Percentiles rank a stretch among this genome's conserved stretches.
These are phyloP conservation scores for Flaveria trinervia DNA, from an alignment of 129 eudicot genomes.

Conservation along the genomic window DNA sequence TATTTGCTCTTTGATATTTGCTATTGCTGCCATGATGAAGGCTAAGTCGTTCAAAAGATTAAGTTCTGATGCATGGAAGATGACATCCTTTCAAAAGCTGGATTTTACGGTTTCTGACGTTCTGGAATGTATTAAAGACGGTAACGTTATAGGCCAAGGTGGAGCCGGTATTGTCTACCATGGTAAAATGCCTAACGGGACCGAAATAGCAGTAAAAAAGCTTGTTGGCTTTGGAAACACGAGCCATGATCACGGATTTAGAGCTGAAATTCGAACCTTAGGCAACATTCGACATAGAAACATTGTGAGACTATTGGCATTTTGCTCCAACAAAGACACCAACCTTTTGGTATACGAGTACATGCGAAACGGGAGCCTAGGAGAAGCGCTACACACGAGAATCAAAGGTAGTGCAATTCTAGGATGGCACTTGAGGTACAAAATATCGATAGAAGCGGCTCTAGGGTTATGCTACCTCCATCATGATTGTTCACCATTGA, in stretches of 20 bases:
- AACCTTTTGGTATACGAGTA: slow-evolving; percentile 86
- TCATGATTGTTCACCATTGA: slow-evolving; percentile 92
- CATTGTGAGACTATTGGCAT: slow-evolving; percentile 78
- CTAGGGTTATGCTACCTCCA: slow-evolving; percentile 88
- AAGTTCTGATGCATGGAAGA: slow-evolving; percentile 58
- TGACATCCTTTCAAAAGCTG: slow-evolving; percentile 79
- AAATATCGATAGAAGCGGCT: slow-evolving; percentile 74
- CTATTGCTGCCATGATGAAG: slow-evolving; percentile 66
- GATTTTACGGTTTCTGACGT: slow-evolving; percentile 71
- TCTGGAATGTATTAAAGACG: slow-evolving; percentile 82
- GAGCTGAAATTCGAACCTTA: slow-evolving; percentile 80
- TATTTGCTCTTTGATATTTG: slow-evolving; percentile 66
- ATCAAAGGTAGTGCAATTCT: slow-evolving; percentile 59
- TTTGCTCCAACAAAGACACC: slow-evolving; percentile 82
- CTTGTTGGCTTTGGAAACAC: slow-evolving; percentile 57
- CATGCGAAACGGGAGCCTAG: slow-evolving; percentile 95
- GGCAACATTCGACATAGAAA: slow-evolving; percentile 92
- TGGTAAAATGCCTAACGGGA: slow-evolving; percentile 82
- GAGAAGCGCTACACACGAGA: slow-evolving; percentile 81
- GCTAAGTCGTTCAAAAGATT: slow-evolving; percentile 66
- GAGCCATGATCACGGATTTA: slow-evolving; percentile 78
- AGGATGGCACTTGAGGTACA: slow-evolving; percentile 84
- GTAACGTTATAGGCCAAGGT: slow-evolving; percentile 84
- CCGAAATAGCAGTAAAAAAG: slow-evolving; percentile 86
- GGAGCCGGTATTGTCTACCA: slow-evolving; percentile 96